Percentiles rank a stretch among this genome's conserved stretches.
Evolutionary conservation across 352 stramenopile genomes (phyloP).

Genomic region (Phytopythium helicoides): DNA sequence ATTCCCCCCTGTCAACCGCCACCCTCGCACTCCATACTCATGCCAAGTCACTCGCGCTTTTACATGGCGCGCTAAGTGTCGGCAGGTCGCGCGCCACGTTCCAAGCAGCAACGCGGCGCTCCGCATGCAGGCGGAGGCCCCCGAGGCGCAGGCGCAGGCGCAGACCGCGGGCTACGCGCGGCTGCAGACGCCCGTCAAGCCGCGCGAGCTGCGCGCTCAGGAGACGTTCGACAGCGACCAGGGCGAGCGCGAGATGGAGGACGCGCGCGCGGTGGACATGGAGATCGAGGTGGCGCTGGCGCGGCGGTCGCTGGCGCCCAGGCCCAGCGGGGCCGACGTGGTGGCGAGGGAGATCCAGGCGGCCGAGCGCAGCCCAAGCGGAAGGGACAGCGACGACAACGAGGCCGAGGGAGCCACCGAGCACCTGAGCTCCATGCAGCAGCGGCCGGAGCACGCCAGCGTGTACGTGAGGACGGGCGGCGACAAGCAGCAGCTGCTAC

Average conservation of each 20-base stretch:
- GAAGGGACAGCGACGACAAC: conserved; percentile 9
- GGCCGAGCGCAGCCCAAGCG: conserved; percentile 5
- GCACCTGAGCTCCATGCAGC: conserved; percentile 32
- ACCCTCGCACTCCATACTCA: no score
- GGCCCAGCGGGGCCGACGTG: conserved; percentile 8
- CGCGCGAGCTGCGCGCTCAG: conserved; percentile 18
- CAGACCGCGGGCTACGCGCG: conserved; percentile 18
- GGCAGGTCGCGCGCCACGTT: no score
- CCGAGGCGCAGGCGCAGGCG: neutral
- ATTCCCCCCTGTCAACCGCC: no score
- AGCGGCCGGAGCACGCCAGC: neutral
- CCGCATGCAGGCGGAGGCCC: neutral
- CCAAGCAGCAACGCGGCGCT: no score
- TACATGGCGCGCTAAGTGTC: no score
- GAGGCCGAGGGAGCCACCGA: conserved; percentile 21
- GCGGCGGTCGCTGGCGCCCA: neutral
- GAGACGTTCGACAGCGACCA: conserved; percentile 25
- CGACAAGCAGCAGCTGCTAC: conserved; percentile 18
- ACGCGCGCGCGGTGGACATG: neutral
- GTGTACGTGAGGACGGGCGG: neutral
- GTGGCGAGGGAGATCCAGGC: conserved; percentile 14
- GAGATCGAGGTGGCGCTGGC: neutral
- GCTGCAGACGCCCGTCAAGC: conserved; percentile 37
- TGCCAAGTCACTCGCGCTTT: no score
- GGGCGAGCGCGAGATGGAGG: conserved; percentile 19